A percentile compares a stretch with the other conserved stretches of the same genome.
Conservation (phyloP, 805 yeast genomes). For the Yamadazyma olivae region DNA sequence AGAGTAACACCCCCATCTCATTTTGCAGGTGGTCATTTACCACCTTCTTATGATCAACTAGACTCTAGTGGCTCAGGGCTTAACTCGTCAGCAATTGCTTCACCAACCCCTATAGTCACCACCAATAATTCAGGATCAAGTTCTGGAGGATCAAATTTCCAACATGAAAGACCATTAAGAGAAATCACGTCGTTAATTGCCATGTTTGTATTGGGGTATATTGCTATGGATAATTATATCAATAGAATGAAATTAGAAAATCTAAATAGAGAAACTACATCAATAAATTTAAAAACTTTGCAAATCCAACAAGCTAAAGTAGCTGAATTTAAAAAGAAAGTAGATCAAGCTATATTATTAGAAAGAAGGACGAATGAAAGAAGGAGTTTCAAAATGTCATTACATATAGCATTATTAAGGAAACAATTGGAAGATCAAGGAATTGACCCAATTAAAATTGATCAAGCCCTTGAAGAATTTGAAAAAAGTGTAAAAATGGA, state of each 20-base stretch:
- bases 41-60: constrained; percentile 15
- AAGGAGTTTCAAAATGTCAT: constrained; percentile 56
- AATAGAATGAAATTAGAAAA: constrained; percentile 38
- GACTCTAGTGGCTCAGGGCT: too few relatives aligned
- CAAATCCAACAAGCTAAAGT: constrained; percentile 47
- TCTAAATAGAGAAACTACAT: constrained; percentile 29
- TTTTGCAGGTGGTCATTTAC: constrained; percentile 20
- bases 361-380: constrained; percentile 47
- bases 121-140: constrained; percentile 1
- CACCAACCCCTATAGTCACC: not conserved
- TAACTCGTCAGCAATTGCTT: not conserved
- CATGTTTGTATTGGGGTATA: constrained; percentile 41
- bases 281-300: constrained; percentile 34
- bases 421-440: constrained; percentile 59
- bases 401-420: constrained; percentile 65
- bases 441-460: constrained; percentile 53
- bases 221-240: constrained; percentile 52
- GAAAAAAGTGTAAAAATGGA: constrained; percentile 58
- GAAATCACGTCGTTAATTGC: constrained; percentile 44
- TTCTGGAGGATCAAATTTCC: not conserved
- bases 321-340: constrained; percentile 48
- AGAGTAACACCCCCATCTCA: constrained; percentile 20
- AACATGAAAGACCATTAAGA: constrained; percentile 18
- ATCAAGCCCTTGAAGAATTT: constrained; percentile 51
- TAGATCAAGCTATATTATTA: constrained; percentile 49